Percentiles rank a stretch among this genome's conserved stretches.
phyloP scores from a whole-genome alignment of 129 eudicot genomes.

The Gnaphalium uliginosum region DNA sequence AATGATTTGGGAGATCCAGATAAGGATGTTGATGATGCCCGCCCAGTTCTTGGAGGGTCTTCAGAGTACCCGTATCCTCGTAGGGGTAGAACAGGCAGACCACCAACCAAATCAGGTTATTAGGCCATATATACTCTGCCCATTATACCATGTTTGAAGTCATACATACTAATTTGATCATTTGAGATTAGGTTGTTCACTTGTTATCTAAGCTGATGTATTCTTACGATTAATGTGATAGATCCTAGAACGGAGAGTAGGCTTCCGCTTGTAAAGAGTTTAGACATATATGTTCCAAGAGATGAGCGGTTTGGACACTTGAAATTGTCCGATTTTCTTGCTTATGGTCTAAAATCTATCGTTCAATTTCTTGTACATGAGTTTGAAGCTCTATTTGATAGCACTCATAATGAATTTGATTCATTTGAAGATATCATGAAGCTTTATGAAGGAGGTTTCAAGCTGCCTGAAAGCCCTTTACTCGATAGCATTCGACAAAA shows the following conservation, averaged over 20 bases:
- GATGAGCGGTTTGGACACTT: slow-evolving; percentile 64
- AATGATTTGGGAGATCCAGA: slow-evolving; percentile 71
- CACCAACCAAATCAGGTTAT: slow-evolving; percentile 56
- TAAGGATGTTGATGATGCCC: slow-evolving; percentile 35
- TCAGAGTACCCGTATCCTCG: slow-evolving; percentile 72
- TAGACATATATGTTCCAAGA: slow-evolving; percentile 70
- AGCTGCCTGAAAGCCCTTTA: slow-evolving; percentile 44
- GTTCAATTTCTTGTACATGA: slow-evolving; percentile 50
- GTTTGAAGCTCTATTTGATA: slow-evolving; percentile 49
- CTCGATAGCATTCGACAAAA: slow-evolving; percentile 35
- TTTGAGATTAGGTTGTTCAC: slow-evolving; percentile 5
- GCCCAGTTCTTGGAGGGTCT: slow-evolving; percentile 70
- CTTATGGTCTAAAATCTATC: slow-evolving; percentile 50
- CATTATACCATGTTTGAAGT: background rate
- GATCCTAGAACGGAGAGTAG: slow-evolving; percentile 65
- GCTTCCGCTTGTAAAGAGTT: slow-evolving; percentile 46
- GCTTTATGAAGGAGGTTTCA: slow-evolving; percentile 58
- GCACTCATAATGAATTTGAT: slow-evolving; percentile 52
- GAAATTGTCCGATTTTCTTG: slow-evolving; percentile 66
- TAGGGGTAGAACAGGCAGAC: slow-evolving; percentile 73
- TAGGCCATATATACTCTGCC: background rate
- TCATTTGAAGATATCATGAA: slow-evolving; percentile 47
- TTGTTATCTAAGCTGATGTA: background rate
- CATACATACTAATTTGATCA: background rate
- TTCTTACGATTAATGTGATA: slow-evolving; percentile 23